A percentile compares a stretch with the other conserved stretches of the same genome.
phyloP scores from a whole-genome alignment of 2,329 filamentous ascomycete species.

The Xylariaceae sp. region DNA sequence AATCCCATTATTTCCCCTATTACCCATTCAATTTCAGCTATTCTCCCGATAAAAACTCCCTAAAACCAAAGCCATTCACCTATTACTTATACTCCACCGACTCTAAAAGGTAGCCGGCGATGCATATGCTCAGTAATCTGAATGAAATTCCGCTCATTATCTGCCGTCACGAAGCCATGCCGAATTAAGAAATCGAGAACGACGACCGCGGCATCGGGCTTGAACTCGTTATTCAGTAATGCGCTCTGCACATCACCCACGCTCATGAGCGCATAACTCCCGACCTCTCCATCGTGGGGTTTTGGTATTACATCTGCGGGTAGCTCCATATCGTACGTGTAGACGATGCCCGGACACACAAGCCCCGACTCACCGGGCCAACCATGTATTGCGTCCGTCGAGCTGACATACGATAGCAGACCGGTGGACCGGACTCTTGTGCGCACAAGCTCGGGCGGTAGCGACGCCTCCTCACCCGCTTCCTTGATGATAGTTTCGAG shows the following conservation, averaged over 20 bases:
- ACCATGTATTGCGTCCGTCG: constrained; percentile 56
- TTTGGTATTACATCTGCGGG: constrained; percentile 61
- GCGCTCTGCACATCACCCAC: constrained; percentile 64
- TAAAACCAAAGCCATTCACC: not conserved
- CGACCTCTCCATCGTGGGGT: constrained; percentile 79
- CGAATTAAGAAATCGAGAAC: constrained; percentile 83
- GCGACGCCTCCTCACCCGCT: constrained; percentile 72
- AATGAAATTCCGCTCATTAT: constrained; percentile 74
- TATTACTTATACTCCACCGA: constrained; percentile 7
- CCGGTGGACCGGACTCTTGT: constrained; percentile 59
- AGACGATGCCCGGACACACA: constrained; percentile 51
- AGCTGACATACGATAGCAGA: constrained; percentile 70
- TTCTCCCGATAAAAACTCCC: no score
- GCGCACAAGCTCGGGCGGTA: constrained; percentile 65
- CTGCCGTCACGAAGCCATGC: constrained; percentile 74
- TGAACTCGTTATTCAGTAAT: constrained; percentile 74
- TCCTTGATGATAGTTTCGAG: constrained; percentile 73
- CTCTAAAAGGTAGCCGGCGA: constrained; percentile 48
- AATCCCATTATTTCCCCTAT: no score
- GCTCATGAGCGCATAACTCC: constrained; percentile 72
- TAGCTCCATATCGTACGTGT: constrained; percentile 79
- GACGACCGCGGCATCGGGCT: constrained; percentile 80
- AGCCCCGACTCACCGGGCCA: constrained; percentile 69
- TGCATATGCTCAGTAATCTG: constrained; percentile 63
- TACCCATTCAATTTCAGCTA: no score